phyloP scores from a whole-genome alignment of 352 stramenopile species.

The Globisporangium parvum region DNA sequence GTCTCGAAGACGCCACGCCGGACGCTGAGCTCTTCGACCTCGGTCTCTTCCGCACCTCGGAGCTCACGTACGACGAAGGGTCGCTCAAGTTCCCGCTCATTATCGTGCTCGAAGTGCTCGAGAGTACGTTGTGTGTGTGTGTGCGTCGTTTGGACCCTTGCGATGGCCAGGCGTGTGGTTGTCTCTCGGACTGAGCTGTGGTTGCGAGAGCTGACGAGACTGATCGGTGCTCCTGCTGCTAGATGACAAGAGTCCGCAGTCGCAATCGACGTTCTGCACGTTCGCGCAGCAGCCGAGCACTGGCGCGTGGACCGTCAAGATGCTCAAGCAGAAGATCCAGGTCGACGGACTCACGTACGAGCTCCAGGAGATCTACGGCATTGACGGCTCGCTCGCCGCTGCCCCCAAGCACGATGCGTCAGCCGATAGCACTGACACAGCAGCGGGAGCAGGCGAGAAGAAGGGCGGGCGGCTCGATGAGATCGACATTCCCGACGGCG shows the following conservation, averaged over 20 bases:
- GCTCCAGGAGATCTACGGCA: constrained; percentile 86
- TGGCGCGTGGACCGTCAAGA: constrained; percentile 50
- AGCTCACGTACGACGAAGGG: constrained; percentile 41
- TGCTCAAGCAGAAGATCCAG: constrained; percentile 83
- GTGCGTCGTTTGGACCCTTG: not conserved
- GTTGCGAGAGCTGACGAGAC: not conserved
- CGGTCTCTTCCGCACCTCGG: constrained; percentile 20
- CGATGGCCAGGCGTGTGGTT: not conserved
- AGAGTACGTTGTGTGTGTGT: constrained; percentile 13
- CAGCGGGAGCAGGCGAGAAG: not conserved
- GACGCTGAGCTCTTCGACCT: constrained; percentile 37
- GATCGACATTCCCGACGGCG: constrained; percentile 65
- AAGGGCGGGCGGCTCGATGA: constrained; percentile 23
- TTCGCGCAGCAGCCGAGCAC: constrained; percentile 43
- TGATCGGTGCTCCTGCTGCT: not conserved
- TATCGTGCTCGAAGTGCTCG: constrained; percentile 57
- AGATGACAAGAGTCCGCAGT: constrained; percentile 41
- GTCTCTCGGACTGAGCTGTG: not conserved
- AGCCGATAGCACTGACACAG: constrained; percentile 5
- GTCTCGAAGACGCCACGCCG: constrained; percentile 17
- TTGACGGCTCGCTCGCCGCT: constrained; percentile 61
- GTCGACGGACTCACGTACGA: constrained; percentile 74
- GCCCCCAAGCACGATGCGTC: constrained; percentile 27
- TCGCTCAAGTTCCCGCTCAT: constrained; percentile 58
- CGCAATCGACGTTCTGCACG: constrained; percentile 75